Evolutionary conservation across 805 yeast genomes (phyloP), one percentile per base, ranked within the genome.

Genomic region (Ogataea trehalophila): DNA sequence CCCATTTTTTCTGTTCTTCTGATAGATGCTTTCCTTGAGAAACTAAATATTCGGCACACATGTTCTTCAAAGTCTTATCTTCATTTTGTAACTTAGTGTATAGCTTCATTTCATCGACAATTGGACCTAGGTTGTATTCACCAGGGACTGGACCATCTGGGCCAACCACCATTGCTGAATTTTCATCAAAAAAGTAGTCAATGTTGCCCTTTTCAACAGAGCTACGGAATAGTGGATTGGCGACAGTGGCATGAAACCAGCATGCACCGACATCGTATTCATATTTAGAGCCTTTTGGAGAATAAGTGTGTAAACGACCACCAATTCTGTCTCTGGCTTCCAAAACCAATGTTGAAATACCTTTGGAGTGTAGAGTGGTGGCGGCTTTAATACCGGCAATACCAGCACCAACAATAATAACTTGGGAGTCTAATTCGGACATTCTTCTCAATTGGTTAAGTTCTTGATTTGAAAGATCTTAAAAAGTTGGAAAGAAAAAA

Each of bases 321-420:
- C 79, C 80, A 29, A 73, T 57, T 44, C 73, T 59, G 52, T 69
- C 70, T 47, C 77, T 70, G 5, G 77, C 77, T 54, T 76, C 81
- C 18, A 77, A 43, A 1, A 77, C 50, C 15, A 76, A 48, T 0
- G 75, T 65, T 48, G 70, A 71, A 22, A 67, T 47, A 14, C 65
- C 66, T 17, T 51, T 49, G 2, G 57, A 43, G 22, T 62, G 50
- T 23, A 74, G 60, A 34, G 70, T 71, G 1, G 64, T 42, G 2
- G 79, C 80, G 1, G 81, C 72, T 52, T 75, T 76, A 37, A 77
- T 59, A 2, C 83, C 83, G 1, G 81, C 61, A 41, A 76, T 68
- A 5, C 82, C 83, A 7, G 73, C 80, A 1, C 83, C 83, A 23
- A 77, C 64, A 34, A 77, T 61, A 16, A 73, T 69, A 4, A 72